Percentiles rank a stretch among this genome's conserved stretches.
Evolutionary conservation across 2,329 filamentous ascomycete species (phyloP).

Genomic region (Stachybotrys chlorohalonatus): DNA sequence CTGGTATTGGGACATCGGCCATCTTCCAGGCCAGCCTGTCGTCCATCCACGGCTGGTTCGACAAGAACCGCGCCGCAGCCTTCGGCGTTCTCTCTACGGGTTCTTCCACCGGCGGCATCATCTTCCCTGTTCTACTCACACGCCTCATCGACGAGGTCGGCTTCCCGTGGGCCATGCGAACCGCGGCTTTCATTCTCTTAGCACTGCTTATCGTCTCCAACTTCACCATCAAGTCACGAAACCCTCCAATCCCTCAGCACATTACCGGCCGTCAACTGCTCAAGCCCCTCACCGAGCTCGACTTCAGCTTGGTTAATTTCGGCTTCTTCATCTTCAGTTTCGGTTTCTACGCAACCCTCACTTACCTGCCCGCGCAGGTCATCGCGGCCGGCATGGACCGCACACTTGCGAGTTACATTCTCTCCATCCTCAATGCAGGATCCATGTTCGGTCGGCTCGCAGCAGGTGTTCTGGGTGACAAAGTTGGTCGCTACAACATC

Average conservation of each 20-base stretch:
- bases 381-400: constrained; percentile 9
- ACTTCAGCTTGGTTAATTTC: constrained; percentile 15
- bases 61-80: constrained; percentile 13
- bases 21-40: constrained; percentile 13
- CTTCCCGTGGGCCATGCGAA: constrained; percentile 22
- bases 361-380: constrained; percentile 15
- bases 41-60: constrained; percentile 12
- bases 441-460: constrained; percentile 13
- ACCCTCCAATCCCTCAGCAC: constrained; percentile 10
- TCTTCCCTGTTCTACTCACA: constrained; percentile 23
- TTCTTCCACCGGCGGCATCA: constrained; percentile 20
- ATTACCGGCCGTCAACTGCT: constrained; percentile 15
- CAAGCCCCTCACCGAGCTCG: constrained; percentile 7
- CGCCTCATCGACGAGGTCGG: constrained; percentile 18
- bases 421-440: constrained; percentile 15
- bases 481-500: constrained; percentile 17
- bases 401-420: constrained; percentile 10
- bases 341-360: constrained; percentile 23
- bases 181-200: constrained; percentile 21
- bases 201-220: constrained; percentile 19
- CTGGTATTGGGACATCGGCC: constrained; percentile 16
- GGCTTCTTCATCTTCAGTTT: constrained; percentile 20
- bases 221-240: constrained; percentile 12
- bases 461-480: constrained; percentile 13
- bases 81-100: constrained; percentile 16